phyloP scores from a whole-genome alignment of 2,329 filamentous ascomycete genomes.

The Zasmidium cellare region DNA sequence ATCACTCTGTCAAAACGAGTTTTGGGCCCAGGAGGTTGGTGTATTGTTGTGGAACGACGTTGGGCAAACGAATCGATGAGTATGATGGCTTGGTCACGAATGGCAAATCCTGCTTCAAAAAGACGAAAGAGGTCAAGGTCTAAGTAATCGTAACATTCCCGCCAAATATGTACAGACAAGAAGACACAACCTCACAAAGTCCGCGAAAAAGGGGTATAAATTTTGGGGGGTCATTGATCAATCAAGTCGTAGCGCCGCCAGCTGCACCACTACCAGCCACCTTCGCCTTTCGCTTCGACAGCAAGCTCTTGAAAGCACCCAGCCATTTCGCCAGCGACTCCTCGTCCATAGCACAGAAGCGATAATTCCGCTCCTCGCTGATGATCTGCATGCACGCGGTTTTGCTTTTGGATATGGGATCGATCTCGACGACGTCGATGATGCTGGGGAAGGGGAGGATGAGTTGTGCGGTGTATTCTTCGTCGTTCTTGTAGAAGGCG shows the following conservation, averaged over 20 bases:
- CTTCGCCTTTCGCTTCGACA: constrained; percentile 47
- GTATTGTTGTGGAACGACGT: too few species aligned
- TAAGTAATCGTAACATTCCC: neutral
- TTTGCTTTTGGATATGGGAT: constrained; percentile 82
- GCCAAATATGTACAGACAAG: constrained; percentile 2
- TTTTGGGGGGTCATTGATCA: constrained; percentile 2
- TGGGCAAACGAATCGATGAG: too few species aligned
- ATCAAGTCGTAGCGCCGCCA: constrained; percentile 3
- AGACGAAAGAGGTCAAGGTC: too few species aligned
- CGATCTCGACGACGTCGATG: constrained; percentile 89
- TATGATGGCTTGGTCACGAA: too few species aligned
- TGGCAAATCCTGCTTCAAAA: too few species aligned
- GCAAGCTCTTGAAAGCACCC: constrained; percentile 84
- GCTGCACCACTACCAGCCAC: constrained; percentile 1
- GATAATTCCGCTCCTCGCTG: constrained; percentile 72
- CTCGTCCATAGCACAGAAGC: constrained; percentile 67
- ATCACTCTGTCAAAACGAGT: too few species aligned
- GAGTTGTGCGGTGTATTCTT: constrained; percentile 82
- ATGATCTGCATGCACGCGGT: constrained; percentile 88
- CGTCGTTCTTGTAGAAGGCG: constrained; percentile 88
- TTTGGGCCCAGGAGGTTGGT: too few species aligned
- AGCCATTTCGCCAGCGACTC: constrained; percentile 81
- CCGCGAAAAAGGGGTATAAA: constrained; percentile 8
- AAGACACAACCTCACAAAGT: neutral
- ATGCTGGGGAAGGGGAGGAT: constrained; percentile 77